These are phyloP conservation scores for Zygoascus hellenicus DNA, from an alignment of 1,139 yeast species.

Conservation along the genomic window DNA sequence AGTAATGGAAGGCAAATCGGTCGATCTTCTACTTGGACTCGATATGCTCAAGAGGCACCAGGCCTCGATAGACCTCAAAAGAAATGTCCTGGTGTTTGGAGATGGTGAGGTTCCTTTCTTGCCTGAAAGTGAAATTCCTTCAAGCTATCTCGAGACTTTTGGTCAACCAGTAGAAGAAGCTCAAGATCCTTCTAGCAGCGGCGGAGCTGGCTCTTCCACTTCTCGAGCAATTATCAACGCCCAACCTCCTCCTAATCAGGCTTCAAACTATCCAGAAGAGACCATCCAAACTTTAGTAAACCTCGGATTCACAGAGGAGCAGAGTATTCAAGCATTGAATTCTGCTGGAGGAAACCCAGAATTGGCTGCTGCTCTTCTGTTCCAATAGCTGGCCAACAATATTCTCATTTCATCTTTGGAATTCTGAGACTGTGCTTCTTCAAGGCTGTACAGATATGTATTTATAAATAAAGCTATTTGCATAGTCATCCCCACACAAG, in stretches of 20 bases:
- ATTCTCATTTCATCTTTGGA: too few species aligned
- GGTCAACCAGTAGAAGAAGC: slow-evolving; percentile 7
- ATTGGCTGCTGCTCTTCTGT: slow-evolving; percentile 73
- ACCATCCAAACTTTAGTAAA: slow-evolving; percentile 51
- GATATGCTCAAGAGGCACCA: slow-evolving; percentile 87
- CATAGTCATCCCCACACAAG: too few species aligned
- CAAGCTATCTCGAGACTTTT: slow-evolving; percentile 22
- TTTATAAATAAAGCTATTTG: too few species aligned
- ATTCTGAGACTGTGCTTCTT: too few species aligned
- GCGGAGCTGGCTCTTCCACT: background rate
- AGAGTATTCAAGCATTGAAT: slow-evolving; percentile 60
- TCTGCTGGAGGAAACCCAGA: slow-evolving; percentile 74
- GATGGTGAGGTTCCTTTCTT: slow-evolving; percentile 65
- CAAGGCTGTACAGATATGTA: too few species aligned
- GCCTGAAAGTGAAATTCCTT: slow-evolving; percentile 65
- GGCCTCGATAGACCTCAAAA: slow-evolving; percentile 69
- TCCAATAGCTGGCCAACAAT: slow-evolving; percentile 31
- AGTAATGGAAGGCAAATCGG: slow-evolving; percentile 60
- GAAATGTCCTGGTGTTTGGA: slow-evolving; percentile 66
- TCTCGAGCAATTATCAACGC: slow-evolving; percentile 11
- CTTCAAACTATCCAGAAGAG: slow-evolving; percentile 38
- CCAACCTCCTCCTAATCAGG: slow-evolving; percentile 15
- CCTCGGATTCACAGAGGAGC: slow-evolving; percentile 63
- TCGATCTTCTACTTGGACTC: slow-evolving; percentile 48
- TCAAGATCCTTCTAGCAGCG: slow-evolving; percentile 2